Base-by-base conservation (phyloP, 2,329 filamentous ascomycete genomes). In the Ophiostoma sp. region DNA sequence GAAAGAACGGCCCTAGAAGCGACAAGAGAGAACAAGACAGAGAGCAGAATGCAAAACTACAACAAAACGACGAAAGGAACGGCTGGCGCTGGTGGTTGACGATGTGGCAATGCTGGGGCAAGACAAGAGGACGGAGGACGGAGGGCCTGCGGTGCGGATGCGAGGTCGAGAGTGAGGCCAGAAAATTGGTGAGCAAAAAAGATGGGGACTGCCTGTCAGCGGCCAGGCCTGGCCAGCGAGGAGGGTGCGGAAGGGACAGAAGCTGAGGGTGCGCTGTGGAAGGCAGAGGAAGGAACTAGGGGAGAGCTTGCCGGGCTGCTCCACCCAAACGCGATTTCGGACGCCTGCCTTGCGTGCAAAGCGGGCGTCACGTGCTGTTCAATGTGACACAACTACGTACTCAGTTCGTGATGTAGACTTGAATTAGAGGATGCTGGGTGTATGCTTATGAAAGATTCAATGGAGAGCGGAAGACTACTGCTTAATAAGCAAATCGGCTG, bases 51-150 rank as follows among this genome's bases (percentile, higher is more conserved):
- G 60, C 40, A 63, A 44, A n/a, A 18, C 12, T 42, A 42, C 40
- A 41, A 44, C 8, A 18, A 11, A 42, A 42, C 4, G 47, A 47
- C 55, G 58, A 64, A 65, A 70, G 63, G 65, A 62, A 63, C 60
- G 60, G 6, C 60, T 62, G 60, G 38, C 40, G 60, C 60, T 42
- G 60, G 8, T 14, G 40, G 60, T 42, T 14, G 40, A 40, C 60
- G 60, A n/a, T 11, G 36, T 12, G 55, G 36, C 55, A 60, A 42
- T 63, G 16, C 40, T 40, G 16, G 60, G 42, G 27, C 27, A 27
- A 58, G 52, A 58, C 7, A n/a, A 38, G 60, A 63, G n/a, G 38
- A 42, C 42, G 60, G 42, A 40, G 60, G 40, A 18, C 42, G 7
- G n/a, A 9, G 47, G 7, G 49, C 27, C 27, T 27, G 27, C 27